These are phyloP conservation scores for Mycosarcoma mackinlayi DNA, from an alignment of 1,284 basidiomycete species.

Conservation along the genomic window DNA sequence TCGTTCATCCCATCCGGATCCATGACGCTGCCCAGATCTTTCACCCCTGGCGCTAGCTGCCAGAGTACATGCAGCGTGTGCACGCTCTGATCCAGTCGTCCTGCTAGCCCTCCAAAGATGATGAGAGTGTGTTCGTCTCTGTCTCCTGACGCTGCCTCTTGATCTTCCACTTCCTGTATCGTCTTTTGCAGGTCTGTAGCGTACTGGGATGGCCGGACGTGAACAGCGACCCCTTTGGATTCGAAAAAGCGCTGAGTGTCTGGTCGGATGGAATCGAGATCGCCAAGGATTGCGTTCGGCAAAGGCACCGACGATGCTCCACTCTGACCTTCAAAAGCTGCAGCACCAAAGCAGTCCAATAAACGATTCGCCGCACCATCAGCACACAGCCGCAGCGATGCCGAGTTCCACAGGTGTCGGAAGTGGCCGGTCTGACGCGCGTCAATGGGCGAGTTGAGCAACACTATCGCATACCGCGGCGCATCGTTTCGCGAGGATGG, in stretches of 20 bases:
- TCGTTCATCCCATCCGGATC: conserved; percentile 35
- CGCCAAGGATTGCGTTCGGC: conserved; percentile 92
- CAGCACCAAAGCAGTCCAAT: conserved; percentile 74
- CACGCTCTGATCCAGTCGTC: conserved; percentile 91
- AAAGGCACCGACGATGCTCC: conserved; percentile 7
- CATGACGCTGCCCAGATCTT: conserved; percentile 29
- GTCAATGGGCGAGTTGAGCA: conserved; percentile 57
- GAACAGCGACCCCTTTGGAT: conserved; percentile 76
- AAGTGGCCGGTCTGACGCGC: conserved; percentile 39
- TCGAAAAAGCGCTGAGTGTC: conserved; percentile 81
- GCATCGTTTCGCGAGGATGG: conserved; percentile 1
- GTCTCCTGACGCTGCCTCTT: conserved; percentile 71
- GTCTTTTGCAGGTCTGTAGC: conserved; percentile 97
- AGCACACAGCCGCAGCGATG: conserved; percentile 75
- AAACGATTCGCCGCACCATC: conserved; percentile 94
- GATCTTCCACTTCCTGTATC: conserved; percentile 73
- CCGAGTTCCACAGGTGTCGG: conserved; percentile 51
- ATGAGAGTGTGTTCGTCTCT: conserved; percentile 71
- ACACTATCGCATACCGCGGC: conserved; percentile 46
- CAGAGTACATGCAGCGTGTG: conserved; percentile 87
- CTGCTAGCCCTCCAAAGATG: conserved; percentile 87
- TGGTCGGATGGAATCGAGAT: conserved; percentile 85
- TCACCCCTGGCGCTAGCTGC: conserved; percentile 74
- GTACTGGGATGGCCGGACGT: conserved; percentile 79
- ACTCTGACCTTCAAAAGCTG: conserved; percentile 31